Percentiles rank a stretch among this genome's conserved stretches.
Evolutionary conservation across 176 grass and related monocot species (phyloP).

Genomic region (Avena sativa): DNA sequence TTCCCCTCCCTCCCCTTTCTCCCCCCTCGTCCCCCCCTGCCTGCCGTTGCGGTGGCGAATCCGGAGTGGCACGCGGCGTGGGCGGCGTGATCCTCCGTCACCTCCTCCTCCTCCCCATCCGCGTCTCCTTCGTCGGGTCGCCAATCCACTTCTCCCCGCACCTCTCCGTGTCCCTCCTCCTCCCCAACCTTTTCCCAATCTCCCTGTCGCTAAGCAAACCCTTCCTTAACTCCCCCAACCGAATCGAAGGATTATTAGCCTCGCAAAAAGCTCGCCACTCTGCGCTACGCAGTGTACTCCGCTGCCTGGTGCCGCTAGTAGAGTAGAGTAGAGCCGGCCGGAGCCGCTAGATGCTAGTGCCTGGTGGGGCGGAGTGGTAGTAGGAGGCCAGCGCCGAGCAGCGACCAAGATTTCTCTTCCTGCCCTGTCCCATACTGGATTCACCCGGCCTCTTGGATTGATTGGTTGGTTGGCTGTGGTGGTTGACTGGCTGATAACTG

Average conservation of each 20-base stretch:
- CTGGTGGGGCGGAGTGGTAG: not conserved
- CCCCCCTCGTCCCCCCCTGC: not conserved
- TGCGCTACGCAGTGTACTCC: not conserved
- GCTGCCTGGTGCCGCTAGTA: not conserved
- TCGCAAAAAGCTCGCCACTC: slow-evolving; percentile 8
- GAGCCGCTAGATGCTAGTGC: not conserved
- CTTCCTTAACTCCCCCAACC: not conserved
- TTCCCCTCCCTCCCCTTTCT: not conserved
- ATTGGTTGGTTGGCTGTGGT: not conserved
- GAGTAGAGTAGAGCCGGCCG: not conserved
- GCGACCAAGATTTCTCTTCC: not conserved
- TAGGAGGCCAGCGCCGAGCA: not conserved
- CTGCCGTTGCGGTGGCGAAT: slow-evolving; percentile 23
- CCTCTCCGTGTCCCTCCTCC: not conserved
- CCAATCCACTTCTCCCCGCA: slow-evolving; percentile 1
- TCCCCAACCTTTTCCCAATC: slow-evolving; percentile 27
- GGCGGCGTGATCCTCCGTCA: not conserved
- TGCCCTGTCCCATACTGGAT: too few species aligned
- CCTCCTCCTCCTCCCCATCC: not conserved
- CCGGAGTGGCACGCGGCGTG: slow-evolving; percentile 22
- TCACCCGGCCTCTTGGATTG: not conserved
- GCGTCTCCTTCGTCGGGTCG: slow-evolving; percentile 3
- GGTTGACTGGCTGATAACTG: not conserved
- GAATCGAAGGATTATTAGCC: not conserved
- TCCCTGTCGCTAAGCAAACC: slow-evolving; percentile 47